A percentile compares a stretch with the other conserved stretches of the same genome.
phyloP scores from a whole-genome alignment of 2,329 filamentous ascomycete species.

The Pestalotiopsis sp. region DNA sequence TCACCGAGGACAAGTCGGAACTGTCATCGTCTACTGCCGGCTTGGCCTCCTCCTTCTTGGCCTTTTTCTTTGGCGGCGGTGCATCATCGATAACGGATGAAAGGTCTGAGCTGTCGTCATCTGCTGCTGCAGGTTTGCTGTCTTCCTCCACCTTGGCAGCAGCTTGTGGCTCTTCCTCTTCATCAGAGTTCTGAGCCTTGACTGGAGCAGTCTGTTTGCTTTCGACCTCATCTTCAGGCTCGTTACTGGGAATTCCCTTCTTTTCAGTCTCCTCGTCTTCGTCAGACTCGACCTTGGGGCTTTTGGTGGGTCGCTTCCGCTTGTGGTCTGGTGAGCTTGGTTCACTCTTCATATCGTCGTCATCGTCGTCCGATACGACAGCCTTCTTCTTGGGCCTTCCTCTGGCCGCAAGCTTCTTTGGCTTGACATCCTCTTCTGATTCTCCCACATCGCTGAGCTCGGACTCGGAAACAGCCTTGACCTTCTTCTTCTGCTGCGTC shows the following conservation, averaged over 20 bases:
- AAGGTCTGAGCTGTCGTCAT: constrained; percentile 47
- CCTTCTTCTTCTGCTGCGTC: constrained; percentile 9
- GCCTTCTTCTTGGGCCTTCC: constrained; percentile 32
- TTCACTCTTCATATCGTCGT: constrained; percentile 23
- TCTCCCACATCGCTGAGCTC: constrained; percentile 25
- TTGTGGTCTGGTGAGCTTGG: constrained; percentile 19
- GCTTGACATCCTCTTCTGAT: constrained; percentile 21
- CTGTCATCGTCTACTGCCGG: constrained; percentile 26
- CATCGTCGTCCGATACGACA: constrained; percentile 31
- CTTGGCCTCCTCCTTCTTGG: constrained; percentile 22
- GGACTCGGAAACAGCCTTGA: constrained; percentile 21
- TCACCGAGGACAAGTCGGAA: constrained; percentile 69
- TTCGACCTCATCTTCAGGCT: not conserved
- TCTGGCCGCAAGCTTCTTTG: constrained; percentile 24
- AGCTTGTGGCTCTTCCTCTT: constrained; percentile 37
- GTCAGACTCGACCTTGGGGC: constrained; percentile 27
- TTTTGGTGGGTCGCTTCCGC: constrained; percentile 27
- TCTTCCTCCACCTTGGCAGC: constrained; percentile 26
- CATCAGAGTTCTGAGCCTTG: not conserved
- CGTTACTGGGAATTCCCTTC: not conserved
- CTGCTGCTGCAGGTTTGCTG: constrained; percentile 4
- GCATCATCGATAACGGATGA: constrained; percentile 73
- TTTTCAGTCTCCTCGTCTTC: not conserved
- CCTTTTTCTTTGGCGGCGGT: constrained; percentile 42
- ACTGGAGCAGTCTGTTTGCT: too few relatives aligned